phyloP scores from a whole-genome alignment of 495 filamentous ascomycete species.

The Aspergillus funiculosus region DNA sequence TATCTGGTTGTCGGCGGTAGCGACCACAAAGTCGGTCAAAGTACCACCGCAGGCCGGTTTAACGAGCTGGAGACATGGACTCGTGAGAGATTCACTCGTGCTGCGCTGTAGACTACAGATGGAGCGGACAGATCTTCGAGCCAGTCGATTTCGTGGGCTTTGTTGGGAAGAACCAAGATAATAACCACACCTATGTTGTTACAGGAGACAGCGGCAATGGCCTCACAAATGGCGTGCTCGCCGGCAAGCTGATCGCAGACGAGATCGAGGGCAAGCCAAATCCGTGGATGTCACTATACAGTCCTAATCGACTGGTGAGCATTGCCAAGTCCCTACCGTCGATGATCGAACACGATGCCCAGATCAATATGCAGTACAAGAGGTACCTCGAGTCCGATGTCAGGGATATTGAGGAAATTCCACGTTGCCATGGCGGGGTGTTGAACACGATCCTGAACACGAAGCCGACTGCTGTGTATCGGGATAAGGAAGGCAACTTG shows the following conservation, averaged over 20 bases:
- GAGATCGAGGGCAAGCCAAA: conserved; percentile 46
- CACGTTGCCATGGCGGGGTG: conserved; percentile 43
- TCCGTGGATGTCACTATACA: conserved; percentile 45
- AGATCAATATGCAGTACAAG: conserved; percentile 54
- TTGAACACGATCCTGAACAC: conserved; percentile 35
- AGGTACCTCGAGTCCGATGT: conserved; percentile 50
- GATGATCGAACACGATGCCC: conserved; percentile 40
- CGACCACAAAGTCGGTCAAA: conserved; percentile 58
- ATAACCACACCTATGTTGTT: conserved; percentile 45
- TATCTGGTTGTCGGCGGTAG: conserved; percentile 54
- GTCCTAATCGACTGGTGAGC: conserved; percentile 40
- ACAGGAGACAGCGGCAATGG: conserved; percentile 58
- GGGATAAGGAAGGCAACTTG: conserved; percentile 48
- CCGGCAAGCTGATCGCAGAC: conserved; percentile 48
- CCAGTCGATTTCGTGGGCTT: conserved; percentile 51
- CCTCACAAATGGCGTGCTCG: conserved; percentile 51
- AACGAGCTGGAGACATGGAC: conserved; percentile 47
- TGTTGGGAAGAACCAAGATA: conserved; percentile 51
- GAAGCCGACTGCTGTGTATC: conserved; percentile 50
- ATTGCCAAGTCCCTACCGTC: conserved; percentile 23
- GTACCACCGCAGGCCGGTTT: conserved; percentile 33
- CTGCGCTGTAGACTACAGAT: conserved; percentile 45
- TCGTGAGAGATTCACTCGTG: conserved; percentile 47
- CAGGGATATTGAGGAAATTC: conserved; percentile 52
- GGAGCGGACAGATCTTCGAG: conserved; percentile 55